Evolutionary conservation across 2,329 filamentous ascomycete species (phyloP), one percentile per base, ranked within the genome.

Genomic region (Fusarium nisikadoi): DNA sequence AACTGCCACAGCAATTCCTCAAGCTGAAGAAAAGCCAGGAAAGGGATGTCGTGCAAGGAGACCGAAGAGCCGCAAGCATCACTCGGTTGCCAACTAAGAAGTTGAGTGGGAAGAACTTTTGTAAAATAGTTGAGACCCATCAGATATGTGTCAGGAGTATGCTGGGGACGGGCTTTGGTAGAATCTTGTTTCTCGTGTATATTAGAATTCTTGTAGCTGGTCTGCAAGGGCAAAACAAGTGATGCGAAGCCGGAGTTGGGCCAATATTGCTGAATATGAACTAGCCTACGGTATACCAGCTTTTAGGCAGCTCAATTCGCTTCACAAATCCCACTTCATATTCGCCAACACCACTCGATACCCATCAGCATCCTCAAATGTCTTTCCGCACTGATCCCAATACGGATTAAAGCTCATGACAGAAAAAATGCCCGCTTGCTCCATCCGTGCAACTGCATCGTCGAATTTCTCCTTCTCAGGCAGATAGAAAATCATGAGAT

Each of bases 251-350:
- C 8, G 33, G 4, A 17, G 10, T 7, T n/a, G 3, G 1, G 1
- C 13, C 14, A 10, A 14, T 53, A 17, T 41, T 10, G 10, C 4
- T 27, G 17, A 9, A 6, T 3, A 38, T n/a, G 2, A 27, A 12
- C 1, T 27, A 29, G 10, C 8, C 19, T 17, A 4, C 2, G 6
- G 7, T 5, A 13, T 4, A n/a, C 0, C 7, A 17, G 2, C 11
- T 19, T 2, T 6, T 3, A 25, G 16, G 4, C 13, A 16, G 23
- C 5, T 36, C 17, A 20, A 4, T 2, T 20, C 8, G 17, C 23
- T 35, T 56, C 17, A 56, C 39, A 56, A 33, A 35, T 46, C 35
- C 39, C 53, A 56, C 8, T 13, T n/a, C 53, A 56, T 56, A 27
- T 56, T 47, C 9, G 53, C 39, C 29, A 56, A 27, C 39, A 56